Percentiles rank a stretch among this genome's conserved stretches.
Conservation (phyloP, 371 early-diverging fungal genomes). For the Mortierella sp. region DNA sequence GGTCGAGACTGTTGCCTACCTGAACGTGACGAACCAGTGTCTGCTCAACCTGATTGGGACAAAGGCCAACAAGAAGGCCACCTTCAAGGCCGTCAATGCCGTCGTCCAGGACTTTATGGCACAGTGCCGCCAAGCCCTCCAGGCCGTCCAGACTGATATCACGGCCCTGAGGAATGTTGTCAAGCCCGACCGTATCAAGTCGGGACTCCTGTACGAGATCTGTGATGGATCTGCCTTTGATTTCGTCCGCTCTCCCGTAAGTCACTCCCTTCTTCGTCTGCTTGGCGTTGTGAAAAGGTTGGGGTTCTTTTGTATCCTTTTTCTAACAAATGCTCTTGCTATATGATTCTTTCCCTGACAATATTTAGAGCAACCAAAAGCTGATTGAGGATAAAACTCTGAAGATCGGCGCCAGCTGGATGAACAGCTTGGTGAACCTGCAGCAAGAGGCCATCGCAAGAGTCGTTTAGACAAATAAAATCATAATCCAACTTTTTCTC, state of each 20-base stretch:
- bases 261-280: neutral
- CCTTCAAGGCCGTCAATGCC: constrained; percentile 33
- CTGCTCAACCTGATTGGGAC: constrained; percentile 40
- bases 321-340: neutral
- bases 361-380: constrained; percentile 29
- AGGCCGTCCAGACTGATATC: constrained; percentile 39
- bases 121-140: constrained; percentile 48
- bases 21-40: constrained; percentile 47
- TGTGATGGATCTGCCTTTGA: constrained; percentile 47
- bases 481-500: too few species aligned
- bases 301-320: neutral
- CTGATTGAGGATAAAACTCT: constrained; percentile 43
- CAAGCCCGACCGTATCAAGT: constrained; percentile 44
- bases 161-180: constrained; percentile 39
- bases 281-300: neutral
- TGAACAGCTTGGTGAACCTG: constrained; percentile 42
- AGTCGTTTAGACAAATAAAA: constrained; percentile 24
- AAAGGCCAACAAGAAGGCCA: constrained; percentile 49
- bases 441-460: constrained; percentile 45
- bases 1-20: constrained; percentile 45
- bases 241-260: constrained; percentile 52
- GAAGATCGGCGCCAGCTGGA: constrained; percentile 55
- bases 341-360: too few species aligned
- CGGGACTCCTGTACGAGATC: constrained; percentile 51
- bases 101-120: constrained; percentile 49